Conservation (phyloP, 306 rosid species). For the Morella rubra region DNA sequence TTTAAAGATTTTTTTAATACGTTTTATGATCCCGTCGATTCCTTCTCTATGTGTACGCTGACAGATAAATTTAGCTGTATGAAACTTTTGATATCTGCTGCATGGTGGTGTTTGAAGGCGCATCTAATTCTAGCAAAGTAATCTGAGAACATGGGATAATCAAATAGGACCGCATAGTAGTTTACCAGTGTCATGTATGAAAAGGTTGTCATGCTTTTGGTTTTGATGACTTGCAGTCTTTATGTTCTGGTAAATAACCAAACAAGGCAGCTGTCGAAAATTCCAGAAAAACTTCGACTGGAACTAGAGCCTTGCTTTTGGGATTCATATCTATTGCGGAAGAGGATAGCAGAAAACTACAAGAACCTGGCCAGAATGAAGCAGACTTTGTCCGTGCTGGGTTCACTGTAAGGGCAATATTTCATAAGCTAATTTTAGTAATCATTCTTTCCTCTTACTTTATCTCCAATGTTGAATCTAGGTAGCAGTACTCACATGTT, state of each 20-base stretch:
- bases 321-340: conserved; percentile 70
- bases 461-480: neutral
- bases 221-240: conserved; percentile 56
- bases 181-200: too few species aligned
- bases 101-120: too few species aligned
- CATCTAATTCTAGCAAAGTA: too few species aligned
- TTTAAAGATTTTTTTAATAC: neutral
- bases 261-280: conserved; percentile 83
- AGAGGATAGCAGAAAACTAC: conserved; percentile 79
- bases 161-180: too few species aligned
- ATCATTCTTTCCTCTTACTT: neutral
- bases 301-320: conserved; percentile 80
- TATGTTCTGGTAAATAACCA: conserved; percentile 97
- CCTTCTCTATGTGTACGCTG: too few species aligned
- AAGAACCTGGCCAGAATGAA: conserved; percentile 62
- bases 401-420: conserved; percentile 55
- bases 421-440: neutral
- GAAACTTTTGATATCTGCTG: too few species aligned
- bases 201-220: conserved; percentile 11
- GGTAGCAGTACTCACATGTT: neutral
- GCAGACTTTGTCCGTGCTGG: conserved; percentile 70
- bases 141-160: too few species aligned
- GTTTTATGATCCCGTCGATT: too few species aligned
- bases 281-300: conserved; percentile 79
- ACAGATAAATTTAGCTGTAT: too few species aligned